Evolutionary conservation across 257 asterid species (phyloP).

Genomic region (Gentiana dahurica): DNA sequence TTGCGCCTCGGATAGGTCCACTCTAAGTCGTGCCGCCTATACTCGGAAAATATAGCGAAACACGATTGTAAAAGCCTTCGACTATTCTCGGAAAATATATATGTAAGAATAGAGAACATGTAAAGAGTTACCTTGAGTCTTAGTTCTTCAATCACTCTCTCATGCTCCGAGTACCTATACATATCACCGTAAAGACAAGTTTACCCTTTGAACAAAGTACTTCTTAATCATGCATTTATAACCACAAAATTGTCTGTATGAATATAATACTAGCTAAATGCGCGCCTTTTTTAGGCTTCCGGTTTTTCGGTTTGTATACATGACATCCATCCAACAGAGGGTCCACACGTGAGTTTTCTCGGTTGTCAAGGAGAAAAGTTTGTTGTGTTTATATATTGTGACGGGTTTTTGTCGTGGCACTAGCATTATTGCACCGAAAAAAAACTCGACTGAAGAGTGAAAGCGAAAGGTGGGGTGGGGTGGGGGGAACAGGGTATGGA

Average conservation of each 20-base stretch:
- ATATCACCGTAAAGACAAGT: slow-evolving; percentile 1
- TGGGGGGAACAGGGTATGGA: background rate
- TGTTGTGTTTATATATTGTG: background rate
- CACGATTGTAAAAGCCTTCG: background rate
- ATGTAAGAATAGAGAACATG: background rate
- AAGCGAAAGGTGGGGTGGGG: background rate
- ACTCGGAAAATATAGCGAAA: background rate
- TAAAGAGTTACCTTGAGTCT: slow-evolving; percentile 46
- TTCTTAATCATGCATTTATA: background rate
- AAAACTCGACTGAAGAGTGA: background rate
- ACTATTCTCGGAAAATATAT: background rate
- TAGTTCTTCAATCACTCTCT: slow-evolving; percentile 43
- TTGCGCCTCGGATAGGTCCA: slow-evolving; percentile 8
- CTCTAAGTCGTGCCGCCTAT: slow-evolving; percentile 12
- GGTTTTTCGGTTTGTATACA: background rate
- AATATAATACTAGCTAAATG: background rate
- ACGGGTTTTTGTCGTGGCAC: background rate
- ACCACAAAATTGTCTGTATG: background rate
- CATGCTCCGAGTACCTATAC: slow-evolving; percentile 53
- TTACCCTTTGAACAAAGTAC: background rate
- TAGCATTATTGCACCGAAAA: background rate
- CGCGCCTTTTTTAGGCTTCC: background rate
- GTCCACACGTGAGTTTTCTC: too few relatives aligned
- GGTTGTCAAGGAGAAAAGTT: background rate
- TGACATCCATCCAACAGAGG: background rate